These are phyloP conservation scores for Stereum hirsutum DNA, from an alignment of 1,284 basidiomycete species.

Conservation along the genomic window DNA sequence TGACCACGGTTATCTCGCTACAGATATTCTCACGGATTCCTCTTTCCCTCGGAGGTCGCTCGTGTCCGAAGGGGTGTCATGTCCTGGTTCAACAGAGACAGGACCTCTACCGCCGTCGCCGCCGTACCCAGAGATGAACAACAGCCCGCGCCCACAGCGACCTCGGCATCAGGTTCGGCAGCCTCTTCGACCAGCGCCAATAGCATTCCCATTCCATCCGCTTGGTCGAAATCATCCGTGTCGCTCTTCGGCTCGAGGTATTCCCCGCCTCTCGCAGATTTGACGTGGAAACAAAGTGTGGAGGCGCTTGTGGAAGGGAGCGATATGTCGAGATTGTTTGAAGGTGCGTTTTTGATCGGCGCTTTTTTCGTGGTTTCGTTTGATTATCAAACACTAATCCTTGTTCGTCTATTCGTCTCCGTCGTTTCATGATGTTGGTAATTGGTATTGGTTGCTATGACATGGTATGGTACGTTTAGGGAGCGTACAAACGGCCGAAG, in stretches of 20 bases:
- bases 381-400: background rate
- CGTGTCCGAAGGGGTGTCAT: constrained; percentile 45
- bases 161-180: constrained; percentile 3
- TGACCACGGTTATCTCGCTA: background rate
- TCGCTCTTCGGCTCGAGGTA: constrained; percentile 82
- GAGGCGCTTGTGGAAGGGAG: constrained; percentile 93
- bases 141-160: too few species aligned
- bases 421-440: background rate
- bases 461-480: constrained; percentile 24
- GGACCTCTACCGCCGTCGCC: constrained; percentile 7
- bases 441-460: background rate
- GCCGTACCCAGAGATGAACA: too few species aligned
- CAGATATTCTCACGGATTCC: constrained; percentile 90
- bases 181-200: background rate
- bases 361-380: background rate
- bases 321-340: constrained; percentile 60
- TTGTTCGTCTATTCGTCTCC: background rate
- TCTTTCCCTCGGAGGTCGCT: constrained; percentile 89
- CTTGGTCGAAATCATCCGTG: constrained; percentile 80
- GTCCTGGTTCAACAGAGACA: constrained; percentile 12
- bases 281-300: constrained; percentile 68
- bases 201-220: constrained; percentile 28
- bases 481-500: constrained; percentile 41
- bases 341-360: constrained; percentile 43
- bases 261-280: constrained; percentile 55